Conservation (phyloP, 257 asterid species). For the Anisodus tanguticus region DNA sequence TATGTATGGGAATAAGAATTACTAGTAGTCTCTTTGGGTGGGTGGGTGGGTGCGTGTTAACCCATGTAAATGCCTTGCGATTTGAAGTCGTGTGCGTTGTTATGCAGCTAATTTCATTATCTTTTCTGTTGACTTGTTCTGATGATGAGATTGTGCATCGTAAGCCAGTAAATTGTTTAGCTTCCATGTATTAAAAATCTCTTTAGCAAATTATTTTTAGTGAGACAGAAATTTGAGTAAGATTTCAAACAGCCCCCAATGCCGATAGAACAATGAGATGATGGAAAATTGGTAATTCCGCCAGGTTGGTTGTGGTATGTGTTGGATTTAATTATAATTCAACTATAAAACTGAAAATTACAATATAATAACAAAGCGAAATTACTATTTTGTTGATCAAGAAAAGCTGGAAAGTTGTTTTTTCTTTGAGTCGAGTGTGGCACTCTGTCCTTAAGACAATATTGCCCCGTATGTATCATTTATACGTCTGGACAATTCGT, state of each 20-base stretch:
- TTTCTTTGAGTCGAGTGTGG: too few species aligned
- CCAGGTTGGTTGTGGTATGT: background rate
- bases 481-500: too few species aligned
- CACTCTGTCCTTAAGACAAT: too few species aligned
- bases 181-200: background rate
- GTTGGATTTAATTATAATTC: too few species aligned
- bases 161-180: background rate
- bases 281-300: background rate
- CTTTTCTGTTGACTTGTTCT: background rate
- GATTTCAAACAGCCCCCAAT: background rate
- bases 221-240: background rate
- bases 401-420: too few species aligned
- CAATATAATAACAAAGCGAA: too few species aligned
- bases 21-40: background rate
- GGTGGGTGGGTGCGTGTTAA: background rate
- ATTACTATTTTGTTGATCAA: too few species aligned
- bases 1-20: slow-evolving; percentile 8
- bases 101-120: background rate
- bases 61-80: background rate
- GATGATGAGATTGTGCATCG: background rate
- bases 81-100: background rate
- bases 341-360: too few species aligned
- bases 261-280: background rate
- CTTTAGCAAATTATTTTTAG: background rate
- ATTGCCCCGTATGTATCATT: too few species aligned